phyloP scores from a whole-genome alignment of 768 basidiomycete species.

The Podaxis sp. region DNA sequence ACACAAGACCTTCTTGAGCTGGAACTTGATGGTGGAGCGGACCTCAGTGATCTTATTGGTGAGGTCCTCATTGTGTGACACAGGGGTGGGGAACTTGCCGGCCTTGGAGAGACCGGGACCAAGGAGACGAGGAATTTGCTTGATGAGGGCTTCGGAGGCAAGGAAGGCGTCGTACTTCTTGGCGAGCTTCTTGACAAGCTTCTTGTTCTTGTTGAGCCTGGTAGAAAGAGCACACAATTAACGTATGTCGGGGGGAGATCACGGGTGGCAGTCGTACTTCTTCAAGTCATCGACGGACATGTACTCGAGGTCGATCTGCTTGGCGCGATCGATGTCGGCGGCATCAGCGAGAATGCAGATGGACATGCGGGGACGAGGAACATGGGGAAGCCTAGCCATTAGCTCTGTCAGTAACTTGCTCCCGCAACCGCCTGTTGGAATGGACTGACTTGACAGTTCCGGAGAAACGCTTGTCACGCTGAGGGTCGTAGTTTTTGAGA shows the following conservation, averaged over 20 bases:
- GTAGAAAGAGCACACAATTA: neutral
- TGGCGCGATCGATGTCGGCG: conserved; percentile 96
- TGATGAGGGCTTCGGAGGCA: conserved; percentile 95
- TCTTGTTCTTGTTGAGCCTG: conserved; percentile 99
- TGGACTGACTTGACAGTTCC: conserved; percentile 86
- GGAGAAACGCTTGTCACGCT: conserved; percentile 99
- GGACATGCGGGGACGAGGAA: conserved; percentile 98
- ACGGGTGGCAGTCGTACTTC: conserved; percentile 56
- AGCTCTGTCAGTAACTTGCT: conserved; percentile 6
- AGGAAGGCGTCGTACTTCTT: conserved; percentile 99
- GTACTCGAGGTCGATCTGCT: conserved; percentile 97
- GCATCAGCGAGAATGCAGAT: conserved; percentile 99
- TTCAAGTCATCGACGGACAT: conserved; percentile 99
- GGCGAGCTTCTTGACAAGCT: conserved; percentile 99
- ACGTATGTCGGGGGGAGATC: neutral
- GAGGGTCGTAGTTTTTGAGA: conserved; percentile 99
- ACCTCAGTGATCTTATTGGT: conserved; percentile 89
- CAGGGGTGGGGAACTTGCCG: conserved; percentile 98
- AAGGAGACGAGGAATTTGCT: conserved; percentile 99
- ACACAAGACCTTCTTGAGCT: conserved; percentile 98
- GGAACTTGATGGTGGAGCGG: conserved; percentile 99
- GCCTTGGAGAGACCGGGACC: conserved; percentile 99
- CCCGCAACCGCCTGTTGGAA: neutral
- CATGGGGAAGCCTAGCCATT: conserved; percentile 80
- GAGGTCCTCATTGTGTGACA: conserved; percentile 90